Evolutionary conservation across 352 stramenopile species (phyloP).

Genomic region (Heterotrichella gracilis): DNA sequence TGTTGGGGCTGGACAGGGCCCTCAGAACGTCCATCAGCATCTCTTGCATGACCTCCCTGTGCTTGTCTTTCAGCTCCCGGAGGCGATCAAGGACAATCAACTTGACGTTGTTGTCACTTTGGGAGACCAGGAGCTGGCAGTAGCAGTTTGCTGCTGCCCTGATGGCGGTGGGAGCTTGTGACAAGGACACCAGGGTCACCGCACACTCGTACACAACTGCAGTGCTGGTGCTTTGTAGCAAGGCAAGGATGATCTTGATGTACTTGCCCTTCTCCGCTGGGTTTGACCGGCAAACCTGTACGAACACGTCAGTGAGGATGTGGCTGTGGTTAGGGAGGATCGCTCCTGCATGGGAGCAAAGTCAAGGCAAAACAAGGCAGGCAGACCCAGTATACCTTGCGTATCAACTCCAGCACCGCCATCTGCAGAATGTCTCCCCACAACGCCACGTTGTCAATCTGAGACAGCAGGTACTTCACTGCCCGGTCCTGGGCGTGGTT

Average conservation of each 20-base stretch:
- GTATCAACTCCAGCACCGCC: conserved; percentile 88
- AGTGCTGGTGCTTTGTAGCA: conserved; percentile 44
- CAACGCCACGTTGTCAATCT: conserved; percentile 66
- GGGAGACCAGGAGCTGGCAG: conserved; percentile 68
- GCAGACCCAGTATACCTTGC: too few relatives aligned
- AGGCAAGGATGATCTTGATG: conserved; percentile 81
- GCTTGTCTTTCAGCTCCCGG: conserved; percentile 71
- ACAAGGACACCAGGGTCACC: conserved; percentile 91
- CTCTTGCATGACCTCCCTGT: conserved; percentile 63
- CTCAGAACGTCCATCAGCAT: conserved; percentile 95
- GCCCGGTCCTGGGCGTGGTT: conserved; percentile 78
- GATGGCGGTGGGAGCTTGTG: conserved; percentile 76
- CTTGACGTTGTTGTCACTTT: conserved; percentile 99
- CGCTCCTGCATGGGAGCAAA: too few relatives aligned
- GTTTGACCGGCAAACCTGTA: conserved; percentile 62
- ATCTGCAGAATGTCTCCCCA: conserved; percentile 90
- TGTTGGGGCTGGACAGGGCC: conserved; percentile 64
- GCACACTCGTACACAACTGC: conserved; percentile 80
- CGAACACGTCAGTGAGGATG: conserved; percentile 12
- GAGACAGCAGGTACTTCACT: conserved; percentile 79
- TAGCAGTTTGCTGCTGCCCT: conserved; percentile 80
- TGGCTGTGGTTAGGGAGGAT: conserved; percentile 12
- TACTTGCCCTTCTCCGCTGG: conserved; percentile 90
- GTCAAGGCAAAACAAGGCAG: too few relatives aligned
- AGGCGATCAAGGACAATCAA: conserved; percentile 93